Evolutionary conservation across 176 grass and related monocot genomes (phyloP).

Genomic region (Musa schizocarpa): DNA sequence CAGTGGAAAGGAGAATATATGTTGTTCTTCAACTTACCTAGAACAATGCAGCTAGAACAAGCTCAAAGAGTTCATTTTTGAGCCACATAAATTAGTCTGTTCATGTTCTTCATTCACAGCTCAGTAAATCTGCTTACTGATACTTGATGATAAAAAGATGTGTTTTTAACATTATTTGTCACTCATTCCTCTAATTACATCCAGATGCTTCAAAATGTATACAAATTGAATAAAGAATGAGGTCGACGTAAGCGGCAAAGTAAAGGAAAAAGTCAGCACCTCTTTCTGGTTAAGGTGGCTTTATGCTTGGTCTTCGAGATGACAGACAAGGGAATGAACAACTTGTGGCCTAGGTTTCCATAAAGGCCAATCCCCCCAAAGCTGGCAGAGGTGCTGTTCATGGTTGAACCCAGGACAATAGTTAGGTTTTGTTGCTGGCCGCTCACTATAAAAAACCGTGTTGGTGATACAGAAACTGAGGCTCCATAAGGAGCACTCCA

Average conservation of each 20-base stretch:
- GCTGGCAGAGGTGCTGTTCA: slow-evolving; percentile 47
- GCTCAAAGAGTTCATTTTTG: too few relatives aligned
- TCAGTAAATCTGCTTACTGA: neutral
- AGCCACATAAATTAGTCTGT: too few relatives aligned
- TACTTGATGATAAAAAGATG: slow-evolving; percentile 1
- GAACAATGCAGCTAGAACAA: too few relatives aligned
- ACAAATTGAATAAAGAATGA: slow-evolving; percentile 13
- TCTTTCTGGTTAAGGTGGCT: neutral
- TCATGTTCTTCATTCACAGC: neutral
- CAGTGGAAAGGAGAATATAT: too few relatives aligned
- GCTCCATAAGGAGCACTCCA: slow-evolving; percentile 57
- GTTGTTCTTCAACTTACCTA: too few relatives aligned
- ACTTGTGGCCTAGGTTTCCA: slow-evolving; percentile 55
- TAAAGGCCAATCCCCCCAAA: slow-evolving; percentile 73
- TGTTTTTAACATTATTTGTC: slow-evolving; percentile 12
- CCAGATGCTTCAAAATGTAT: slow-evolving; percentile 14
- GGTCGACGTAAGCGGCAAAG: neutral
- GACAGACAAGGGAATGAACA: slow-evolving; percentile 55
- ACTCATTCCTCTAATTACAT: slow-evolving; percentile 10
- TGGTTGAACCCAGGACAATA: slow-evolving; percentile 54
- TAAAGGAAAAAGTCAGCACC: neutral
- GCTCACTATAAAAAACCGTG: slow-evolving; percentile 40
- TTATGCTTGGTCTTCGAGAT: slow-evolving; percentile 56
- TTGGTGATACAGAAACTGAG: slow-evolving; percentile 30
- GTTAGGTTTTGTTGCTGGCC: slow-evolving; percentile 68